Conservation (phyloP, 306 rosid genomes). For the Heteromeles arbutifolia region DNA sequence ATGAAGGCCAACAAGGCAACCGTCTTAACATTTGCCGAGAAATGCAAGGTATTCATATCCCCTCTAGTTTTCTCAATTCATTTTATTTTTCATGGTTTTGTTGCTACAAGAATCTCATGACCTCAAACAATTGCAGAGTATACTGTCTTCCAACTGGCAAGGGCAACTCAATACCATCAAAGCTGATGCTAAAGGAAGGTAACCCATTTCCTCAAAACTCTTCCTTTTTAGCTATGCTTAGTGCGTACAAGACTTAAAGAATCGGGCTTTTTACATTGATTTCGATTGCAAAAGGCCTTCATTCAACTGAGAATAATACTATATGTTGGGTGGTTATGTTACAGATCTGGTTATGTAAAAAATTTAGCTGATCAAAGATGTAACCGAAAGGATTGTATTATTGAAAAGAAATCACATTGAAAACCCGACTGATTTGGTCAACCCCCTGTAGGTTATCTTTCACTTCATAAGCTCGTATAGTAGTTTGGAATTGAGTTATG, state of each 20-base stretch:
- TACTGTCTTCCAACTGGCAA: conserved; percentile 81
- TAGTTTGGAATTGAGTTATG: not conserved
- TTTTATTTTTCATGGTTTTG: not conserved
- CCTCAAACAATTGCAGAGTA: conserved; percentile 36
- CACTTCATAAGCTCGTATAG: not conserved
- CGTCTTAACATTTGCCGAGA: conserved; percentile 59
- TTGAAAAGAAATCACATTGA: not conserved
- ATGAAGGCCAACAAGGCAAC: conserved; percentile 53
- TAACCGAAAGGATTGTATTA: not conserved
- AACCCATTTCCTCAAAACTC: not conserved
- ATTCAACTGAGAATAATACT: not conserved
- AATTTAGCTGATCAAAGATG: not conserved
- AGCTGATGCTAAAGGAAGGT: conserved; percentile 93
- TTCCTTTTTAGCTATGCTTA: not conserved
- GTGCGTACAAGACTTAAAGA: not conserved
- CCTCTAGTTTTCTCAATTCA: not conserved
- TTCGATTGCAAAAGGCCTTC: not conserved
- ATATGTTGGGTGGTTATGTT: not conserved
- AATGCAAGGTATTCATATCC: conserved; percentile 57
- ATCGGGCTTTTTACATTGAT: not conserved
- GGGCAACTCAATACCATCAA: conserved; percentile 75
- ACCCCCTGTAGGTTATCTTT: not conserved
- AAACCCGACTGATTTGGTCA: not conserved
- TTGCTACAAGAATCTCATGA: not conserved
- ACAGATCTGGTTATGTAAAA: not conserved